Conservation (phyloP, 1,284 basidiomycete genomes). For the Ganoderma multipileum region DNA sequence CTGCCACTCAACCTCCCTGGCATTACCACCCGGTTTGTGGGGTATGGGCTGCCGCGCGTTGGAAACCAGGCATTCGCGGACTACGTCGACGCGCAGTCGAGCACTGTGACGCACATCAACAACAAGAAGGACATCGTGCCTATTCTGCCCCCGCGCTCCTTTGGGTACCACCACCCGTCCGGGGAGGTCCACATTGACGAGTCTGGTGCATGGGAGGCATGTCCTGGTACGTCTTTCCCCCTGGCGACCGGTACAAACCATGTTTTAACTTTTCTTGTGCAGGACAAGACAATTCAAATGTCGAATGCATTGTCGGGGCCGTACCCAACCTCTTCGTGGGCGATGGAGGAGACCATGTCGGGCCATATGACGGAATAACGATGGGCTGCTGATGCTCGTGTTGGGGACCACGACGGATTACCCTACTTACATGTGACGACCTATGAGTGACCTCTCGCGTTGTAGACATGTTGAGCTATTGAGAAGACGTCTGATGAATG, state of each 20-base stretch:
- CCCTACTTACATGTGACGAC: neutral
- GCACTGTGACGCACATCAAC: constrained; percentile 40
- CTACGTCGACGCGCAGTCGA: constrained; percentile 56
- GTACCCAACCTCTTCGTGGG: constrained; percentile 57
- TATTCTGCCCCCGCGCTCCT: constrained; percentile 42
- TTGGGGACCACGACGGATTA: neutral
- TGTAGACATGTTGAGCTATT: neutral
- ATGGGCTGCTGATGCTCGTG: neutral
- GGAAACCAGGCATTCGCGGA: constrained; percentile 66
- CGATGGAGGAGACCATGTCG: constrained; percentile 53
- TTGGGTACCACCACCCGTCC: constrained; percentile 62
- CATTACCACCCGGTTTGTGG: constrained; percentile 47
- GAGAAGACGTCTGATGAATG: too few relatives aligned
- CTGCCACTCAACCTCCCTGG: constrained; percentile 51
- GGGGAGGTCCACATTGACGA: constrained; percentile 68
- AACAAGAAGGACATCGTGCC: constrained; percentile 41
- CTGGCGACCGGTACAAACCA: neutral
- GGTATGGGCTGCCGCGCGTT: constrained; percentile 62
- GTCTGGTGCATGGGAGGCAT: constrained; percentile 52
- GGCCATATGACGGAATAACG: constrained; percentile 60
- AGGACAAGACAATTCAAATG: constrained; percentile 61
- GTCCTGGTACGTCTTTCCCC: constrained; percentile 46
- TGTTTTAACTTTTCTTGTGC: constrained; percentile 14
- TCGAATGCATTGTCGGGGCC: constrained; percentile 58
- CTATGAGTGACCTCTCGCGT: neutral